These are phyloP conservation scores for Arctostaphylos glauca DNA, from an alignment of 148 eudicot genomes.

Conservation along the genomic window DNA sequence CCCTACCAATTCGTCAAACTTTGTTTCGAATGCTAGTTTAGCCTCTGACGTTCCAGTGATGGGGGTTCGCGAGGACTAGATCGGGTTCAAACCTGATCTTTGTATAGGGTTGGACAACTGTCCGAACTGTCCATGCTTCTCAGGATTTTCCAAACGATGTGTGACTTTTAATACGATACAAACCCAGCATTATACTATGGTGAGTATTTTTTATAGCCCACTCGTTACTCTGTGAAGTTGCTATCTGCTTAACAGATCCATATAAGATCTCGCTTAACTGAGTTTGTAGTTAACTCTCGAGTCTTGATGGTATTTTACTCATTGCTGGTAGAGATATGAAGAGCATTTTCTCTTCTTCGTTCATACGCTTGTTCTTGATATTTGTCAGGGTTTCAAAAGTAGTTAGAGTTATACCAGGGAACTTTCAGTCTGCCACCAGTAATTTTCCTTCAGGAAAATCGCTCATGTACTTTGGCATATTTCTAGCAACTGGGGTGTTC, in stretches of 20 bases:
- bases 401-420: slow-evolving; percentile 87
- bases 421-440: slow-evolving; percentile 86
- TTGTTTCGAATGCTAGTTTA: too few relatives aligned
- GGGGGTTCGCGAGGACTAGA: too few relatives aligned
- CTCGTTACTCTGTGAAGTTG: background rate
- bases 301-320: background rate
- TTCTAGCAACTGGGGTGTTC: slow-evolving; percentile 89
- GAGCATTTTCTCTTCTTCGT: background rate
- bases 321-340: background rate
- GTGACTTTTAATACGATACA: too few relatives aligned
- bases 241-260: background rate
- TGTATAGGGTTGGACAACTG: too few relatives aligned
- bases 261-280: background rate
- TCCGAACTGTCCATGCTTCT: too few relatives aligned
- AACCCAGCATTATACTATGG: too few relatives aligned
- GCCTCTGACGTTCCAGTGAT: too few relatives aligned
- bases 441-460: slow-evolving; percentile 89
- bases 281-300: background rate
- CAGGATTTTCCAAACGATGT: too few relatives aligned
- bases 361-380: slow-evolving; percentile 11
- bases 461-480: slow-evolving; percentile 86
- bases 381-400: slow-evolving; percentile 84
- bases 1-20: too few relatives aligned
- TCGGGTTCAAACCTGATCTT: too few relatives aligned
- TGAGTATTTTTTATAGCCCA: background rate